Conservation (phyloP, 768 basidiomycete species). For the Amanita pallidorosea region DNA sequence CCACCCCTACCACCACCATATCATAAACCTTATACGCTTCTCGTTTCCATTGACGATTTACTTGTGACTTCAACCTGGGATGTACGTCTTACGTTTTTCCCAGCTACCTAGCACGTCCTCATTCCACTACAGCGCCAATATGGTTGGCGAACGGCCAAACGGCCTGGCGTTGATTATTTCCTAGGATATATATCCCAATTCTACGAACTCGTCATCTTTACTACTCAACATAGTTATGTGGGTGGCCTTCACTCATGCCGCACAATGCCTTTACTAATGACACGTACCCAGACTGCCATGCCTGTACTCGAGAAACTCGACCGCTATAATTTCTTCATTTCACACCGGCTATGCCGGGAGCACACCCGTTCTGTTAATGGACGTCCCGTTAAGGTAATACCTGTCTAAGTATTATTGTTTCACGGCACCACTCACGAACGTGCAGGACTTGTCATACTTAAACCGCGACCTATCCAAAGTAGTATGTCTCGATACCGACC, state of each 20-base stretch:
- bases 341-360: conserved; percentile 88
- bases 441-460: conserved; percentile 82
- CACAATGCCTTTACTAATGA: neutral
- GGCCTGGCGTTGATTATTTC: conserved; percentile 98
- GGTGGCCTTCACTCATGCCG: conserved; percentile 18
- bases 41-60: conserved; percentile 87
- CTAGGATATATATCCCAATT: conserved; percentile 95
- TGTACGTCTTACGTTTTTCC: conserved; percentile 41
- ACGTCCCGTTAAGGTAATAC: conserved; percentile 68
- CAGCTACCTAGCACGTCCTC: neutral
- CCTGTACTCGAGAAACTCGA: conserved; percentile 92
- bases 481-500: conserved; percentile 73
- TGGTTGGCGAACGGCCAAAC: conserved; percentile 96
- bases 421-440: neutral
- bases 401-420: neutral
- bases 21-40: conserved; percentile 84
- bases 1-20: conserved; percentile 74
- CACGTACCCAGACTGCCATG: conserved; percentile 59
- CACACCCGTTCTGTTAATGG: conserved; percentile 78
- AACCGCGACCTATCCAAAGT: conserved; percentile 92
- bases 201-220: conserved; percentile 96
- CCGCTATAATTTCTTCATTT: conserved; percentile 82
- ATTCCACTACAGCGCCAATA: conserved; percentile 55
- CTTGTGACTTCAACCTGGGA: conserved; percentile 92
- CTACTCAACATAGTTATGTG: conserved; percentile 81